A percentile compares a stretch with the other conserved stretches of the same genome.
These are phyloP conservation scores for Allomyces macrogynus DNA, from an alignment of 192 early-diverging fungal genomes.

Conservation along the genomic window DNA sequence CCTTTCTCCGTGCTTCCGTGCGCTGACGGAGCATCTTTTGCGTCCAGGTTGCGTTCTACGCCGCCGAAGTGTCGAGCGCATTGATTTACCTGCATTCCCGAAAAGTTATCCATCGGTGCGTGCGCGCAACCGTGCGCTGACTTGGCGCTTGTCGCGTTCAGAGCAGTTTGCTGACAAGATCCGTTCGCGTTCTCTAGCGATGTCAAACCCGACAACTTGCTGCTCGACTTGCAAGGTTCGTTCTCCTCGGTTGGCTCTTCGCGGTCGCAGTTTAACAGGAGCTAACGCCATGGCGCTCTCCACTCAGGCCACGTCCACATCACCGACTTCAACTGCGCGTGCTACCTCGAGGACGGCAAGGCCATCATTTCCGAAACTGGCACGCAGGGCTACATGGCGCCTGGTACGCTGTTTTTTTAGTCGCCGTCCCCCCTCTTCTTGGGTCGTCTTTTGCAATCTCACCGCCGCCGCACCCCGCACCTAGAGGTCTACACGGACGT, in stretches of 20 bases:
- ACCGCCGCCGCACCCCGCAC: too few relatives aligned
- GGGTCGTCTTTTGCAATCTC: too few relatives aligned
- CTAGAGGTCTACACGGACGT: neutral
- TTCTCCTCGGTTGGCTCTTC: too few relatives aligned
- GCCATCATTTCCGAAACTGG: slow-evolving; percentile 5
- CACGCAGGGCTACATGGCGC: slow-evolving; percentile 8
- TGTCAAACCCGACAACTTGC: slow-evolving; percentile 56
- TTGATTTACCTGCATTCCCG: slow-evolving; percentile 48
- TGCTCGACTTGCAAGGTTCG: slow-evolving; percentile 23
- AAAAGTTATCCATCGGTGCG: slow-evolving; percentile 38
- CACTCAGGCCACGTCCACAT: slow-evolving; percentile 7
- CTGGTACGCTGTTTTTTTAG: too few relatives aligned
- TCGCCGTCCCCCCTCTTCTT: too few relatives aligned
- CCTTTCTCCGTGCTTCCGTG: too few relatives aligned
- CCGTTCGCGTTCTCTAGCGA: neutral
- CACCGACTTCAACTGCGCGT: slow-evolving; percentile 8
- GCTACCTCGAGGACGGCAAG: slow-evolving; percentile 3
- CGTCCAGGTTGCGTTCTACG: slow-evolving; percentile 23
- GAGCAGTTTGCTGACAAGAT: too few relatives aligned
- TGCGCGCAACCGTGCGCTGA: too few relatives aligned
- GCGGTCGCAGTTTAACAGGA: too few relatives aligned
- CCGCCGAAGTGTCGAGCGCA: slow-evolving; percentile 46
- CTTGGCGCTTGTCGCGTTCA: too few relatives aligned
- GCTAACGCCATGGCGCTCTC: too few relatives aligned
- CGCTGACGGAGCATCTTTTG: too few relatives aligned